phyloP scores from a whole-genome alignment of 768 basidiomycete genomes.

The Boletus rex-veris region DNA sequence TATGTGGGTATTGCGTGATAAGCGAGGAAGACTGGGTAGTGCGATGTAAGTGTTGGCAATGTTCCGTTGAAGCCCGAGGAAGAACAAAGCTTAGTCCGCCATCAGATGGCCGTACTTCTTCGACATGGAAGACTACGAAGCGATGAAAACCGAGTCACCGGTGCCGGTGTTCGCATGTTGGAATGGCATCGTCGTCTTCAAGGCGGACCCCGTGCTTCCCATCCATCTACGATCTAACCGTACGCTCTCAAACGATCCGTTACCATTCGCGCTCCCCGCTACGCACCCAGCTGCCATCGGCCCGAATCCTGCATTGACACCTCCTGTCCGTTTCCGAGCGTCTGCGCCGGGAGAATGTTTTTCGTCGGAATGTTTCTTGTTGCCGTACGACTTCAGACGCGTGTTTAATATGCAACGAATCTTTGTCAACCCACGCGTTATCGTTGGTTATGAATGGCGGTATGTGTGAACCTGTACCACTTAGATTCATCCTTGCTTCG shows the following conservation, averaged over 20 bases:
- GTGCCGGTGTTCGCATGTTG: slow-evolving; percentile 45
- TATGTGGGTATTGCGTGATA: slow-evolving; percentile 23
- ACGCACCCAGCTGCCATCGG: slow-evolving; percentile 15
- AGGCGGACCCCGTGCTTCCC: slow-evolving; percentile 41
- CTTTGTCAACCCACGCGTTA: slow-evolving; percentile 38
- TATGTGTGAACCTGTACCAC: not conserved
- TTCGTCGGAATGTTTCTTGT: slow-evolving; percentile 38
- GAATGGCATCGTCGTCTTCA: slow-evolving; percentile 43
- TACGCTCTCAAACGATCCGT: slow-evolving; percentile 34
- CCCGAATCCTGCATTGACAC: slow-evolving; percentile 19
- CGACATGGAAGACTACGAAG: slow-evolving; percentile 34
- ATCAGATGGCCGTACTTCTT: slow-evolving; percentile 41
- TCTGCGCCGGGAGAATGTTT: slow-evolving; percentile 17
- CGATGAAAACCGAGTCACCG: slow-evolving; percentile 37
- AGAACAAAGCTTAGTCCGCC: not conserved
- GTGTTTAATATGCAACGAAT: slow-evolving; percentile 36
- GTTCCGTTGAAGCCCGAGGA: not conserved
- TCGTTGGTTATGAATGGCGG: slow-evolving; percentile 38
- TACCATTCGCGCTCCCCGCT: slow-evolving; percentile 14
- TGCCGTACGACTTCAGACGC: slow-evolving; percentile 43
- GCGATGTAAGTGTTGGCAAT: slow-evolving; percentile 3
- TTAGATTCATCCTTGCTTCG: too few relatives aligned
- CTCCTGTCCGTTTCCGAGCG: slow-evolving; percentile 14
- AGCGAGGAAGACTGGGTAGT: slow-evolving; percentile 13
- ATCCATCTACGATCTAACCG: slow-evolving; percentile 35